Evolutionary conservation across 2,329 filamentous ascomycete species (phyloP).

Genomic region (Aspergillus flavus): DNA sequence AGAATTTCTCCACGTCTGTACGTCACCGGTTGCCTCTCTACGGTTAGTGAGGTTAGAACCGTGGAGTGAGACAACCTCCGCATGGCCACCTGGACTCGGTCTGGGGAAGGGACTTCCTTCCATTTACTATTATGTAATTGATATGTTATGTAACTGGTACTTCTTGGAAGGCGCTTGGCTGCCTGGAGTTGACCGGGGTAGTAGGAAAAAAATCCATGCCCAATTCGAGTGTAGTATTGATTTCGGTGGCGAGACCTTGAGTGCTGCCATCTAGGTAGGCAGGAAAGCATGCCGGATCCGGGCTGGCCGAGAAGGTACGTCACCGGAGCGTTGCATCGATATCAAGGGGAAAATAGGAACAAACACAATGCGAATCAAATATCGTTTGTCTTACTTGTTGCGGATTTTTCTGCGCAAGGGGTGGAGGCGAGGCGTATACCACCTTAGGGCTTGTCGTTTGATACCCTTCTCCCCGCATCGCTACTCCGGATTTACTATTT

Average conservation of each 20-base stretch:
- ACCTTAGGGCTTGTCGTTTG: neutral
- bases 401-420: neutral
- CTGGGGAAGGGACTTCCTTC: constrained; percentile 7
- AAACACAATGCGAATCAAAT: neutral
- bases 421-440: neutral
- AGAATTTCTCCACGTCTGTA: constrained; percentile 2
- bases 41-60: constrained; percentile 1
- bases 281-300: neutral
- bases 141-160: neutral
- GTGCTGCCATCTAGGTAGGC: neutral
- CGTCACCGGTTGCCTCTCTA: constrained; percentile 3
- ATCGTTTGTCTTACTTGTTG: neutral
- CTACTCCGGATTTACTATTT: constrained; percentile 4
- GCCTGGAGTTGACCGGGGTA: neutral
- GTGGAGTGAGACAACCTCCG: constrained; percentile 8
- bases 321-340: neutral
- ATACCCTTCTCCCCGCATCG: neutral
- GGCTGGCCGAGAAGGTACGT: neutral
- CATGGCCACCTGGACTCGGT: constrained; percentile 5
- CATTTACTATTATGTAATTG: neutral
- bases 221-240: neutral
- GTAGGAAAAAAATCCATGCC: neutral
- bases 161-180: neutral
- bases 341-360: neutral
- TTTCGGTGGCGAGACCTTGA: neutral